Evolutionary conservation across 768 basidiomycete genomes (phyloP).

Genomic region (Lactarius hengduanensis): DNA sequence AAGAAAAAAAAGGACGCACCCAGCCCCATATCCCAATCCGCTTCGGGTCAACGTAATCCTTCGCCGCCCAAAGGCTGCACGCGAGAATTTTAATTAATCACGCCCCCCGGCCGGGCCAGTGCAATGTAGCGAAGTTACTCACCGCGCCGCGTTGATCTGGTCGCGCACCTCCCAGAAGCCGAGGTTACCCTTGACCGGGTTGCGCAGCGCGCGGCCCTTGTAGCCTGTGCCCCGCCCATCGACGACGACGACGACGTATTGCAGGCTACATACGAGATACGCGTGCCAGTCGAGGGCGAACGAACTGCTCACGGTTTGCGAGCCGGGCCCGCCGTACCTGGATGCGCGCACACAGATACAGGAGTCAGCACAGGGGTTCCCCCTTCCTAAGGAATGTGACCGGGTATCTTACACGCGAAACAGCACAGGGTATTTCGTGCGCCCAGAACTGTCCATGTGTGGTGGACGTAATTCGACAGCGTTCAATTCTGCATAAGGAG

Average conservation of each 20-base stretch:
- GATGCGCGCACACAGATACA: slow-evolving; percentile 16
- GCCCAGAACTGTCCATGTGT: slow-evolving; percentile 90
- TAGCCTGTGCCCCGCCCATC: slow-evolving; percentile 95
- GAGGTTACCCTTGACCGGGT: slow-evolving; percentile 84
- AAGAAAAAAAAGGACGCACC: slow-evolving; percentile 49
- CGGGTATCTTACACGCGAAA: slow-evolving; percentile 64
- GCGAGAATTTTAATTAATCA: slow-evolving; percentile 4
- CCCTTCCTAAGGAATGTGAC: neutral
- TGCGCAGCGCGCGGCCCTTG: slow-evolving; percentile 81
- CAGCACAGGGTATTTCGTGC: slow-evolving; percentile 92
- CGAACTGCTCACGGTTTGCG: slow-evolving; percentile 68
- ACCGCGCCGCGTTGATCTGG: slow-evolving; percentile 88
- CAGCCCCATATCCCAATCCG: slow-evolving; percentile 98
- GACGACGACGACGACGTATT: slow-evolving; percentile 84
- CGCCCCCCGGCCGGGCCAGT: slow-evolving; percentile 12
- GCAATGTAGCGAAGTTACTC: slow-evolving; percentile 31
- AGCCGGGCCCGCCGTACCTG: slow-evolving; percentile 89
- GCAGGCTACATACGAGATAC: slow-evolving; percentile 75
- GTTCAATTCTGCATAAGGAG: slow-evolving; percentile 64
- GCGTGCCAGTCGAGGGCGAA: slow-evolving; percentile 84
- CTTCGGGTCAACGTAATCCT: slow-evolving; percentile 82
- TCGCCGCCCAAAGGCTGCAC: slow-evolving; percentile 74
- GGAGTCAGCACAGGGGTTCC: neutral
- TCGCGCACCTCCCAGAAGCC: slow-evolving; percentile 89
- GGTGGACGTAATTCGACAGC: slow-evolving; percentile 90